Conservation (phyloP, 345 rosid genomes). For the Aquilaria yunnanensis region DNA sequence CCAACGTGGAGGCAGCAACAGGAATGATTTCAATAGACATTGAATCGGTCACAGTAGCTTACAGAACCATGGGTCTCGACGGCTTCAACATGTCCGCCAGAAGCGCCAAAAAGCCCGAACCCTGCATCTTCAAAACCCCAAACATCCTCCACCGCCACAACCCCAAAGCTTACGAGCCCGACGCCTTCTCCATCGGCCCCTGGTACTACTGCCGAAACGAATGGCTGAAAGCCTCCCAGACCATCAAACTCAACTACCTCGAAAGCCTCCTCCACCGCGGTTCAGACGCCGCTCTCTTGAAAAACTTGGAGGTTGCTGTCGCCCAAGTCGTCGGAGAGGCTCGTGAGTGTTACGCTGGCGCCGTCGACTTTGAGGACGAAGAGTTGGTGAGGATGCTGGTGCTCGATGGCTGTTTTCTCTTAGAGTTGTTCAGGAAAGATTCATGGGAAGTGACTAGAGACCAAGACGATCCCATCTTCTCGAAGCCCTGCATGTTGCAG, state of each 20-base stretch:
- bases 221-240: not conserved
- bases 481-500: not conserved
- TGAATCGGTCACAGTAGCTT: not conserved
- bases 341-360: not conserved
- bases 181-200: constrained; percentile 16
- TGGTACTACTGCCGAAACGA: not conserved
- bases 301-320: not conserved
- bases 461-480: not conserved
- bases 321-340: not conserved
- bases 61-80: constrained; percentile 10
- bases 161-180: not conserved
- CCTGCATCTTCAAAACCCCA: not conserved
- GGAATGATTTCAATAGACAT: not conserved
- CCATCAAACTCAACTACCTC: not conserved
- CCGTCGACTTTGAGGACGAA: not conserved
- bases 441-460: not conserved
- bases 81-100: constrained; percentile 6
- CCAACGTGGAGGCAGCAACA: too few species aligned
- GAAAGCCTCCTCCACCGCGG: not conserved
- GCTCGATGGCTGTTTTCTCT: not conserved
- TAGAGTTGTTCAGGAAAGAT: not conserved
- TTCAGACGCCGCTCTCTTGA: not conserved
- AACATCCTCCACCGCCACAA: not conserved
- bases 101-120: constrained; percentile 1
- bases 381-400: not conserved